A percentile compares a stretch with the other conserved stretches of the same genome.
phyloP scores from a whole-genome alignment of 2,329 filamentous ascomycete genomes.

The Teratosphaeria zuluensis region DNA sequence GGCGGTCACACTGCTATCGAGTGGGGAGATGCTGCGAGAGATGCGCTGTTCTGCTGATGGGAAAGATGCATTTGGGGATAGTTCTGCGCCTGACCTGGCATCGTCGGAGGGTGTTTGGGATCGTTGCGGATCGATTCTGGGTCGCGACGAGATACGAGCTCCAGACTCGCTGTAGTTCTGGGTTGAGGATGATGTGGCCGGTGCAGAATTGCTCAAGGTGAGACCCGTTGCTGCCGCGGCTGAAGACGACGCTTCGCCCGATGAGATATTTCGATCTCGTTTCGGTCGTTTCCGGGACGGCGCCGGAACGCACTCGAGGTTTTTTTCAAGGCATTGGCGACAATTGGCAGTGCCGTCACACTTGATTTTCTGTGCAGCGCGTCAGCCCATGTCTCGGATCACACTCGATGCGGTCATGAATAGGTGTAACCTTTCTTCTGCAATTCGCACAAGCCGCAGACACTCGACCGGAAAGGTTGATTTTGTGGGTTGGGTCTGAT shows the following conservation, averaged over 20 bases:
- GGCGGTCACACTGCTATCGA: not conserved
- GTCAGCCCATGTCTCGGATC: not conserved
- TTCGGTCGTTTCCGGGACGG: conserved; percentile 13
- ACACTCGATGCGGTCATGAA: not conserved
- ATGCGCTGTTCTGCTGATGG: not conserved
- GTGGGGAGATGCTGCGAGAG: not conserved
- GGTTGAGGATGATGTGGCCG: not conserved
- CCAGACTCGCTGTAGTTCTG: not conserved
- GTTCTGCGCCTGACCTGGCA: not conserved
- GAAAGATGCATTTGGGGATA: not conserved
- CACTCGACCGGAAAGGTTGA: conserved; percentile 19
- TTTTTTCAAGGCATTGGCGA: conserved; percentile 15
- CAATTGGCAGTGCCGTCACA: conserved; percentile 16
- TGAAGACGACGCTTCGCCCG: not conserved
- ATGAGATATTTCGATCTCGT: conserved; percentile 3
- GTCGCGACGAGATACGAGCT: not conserved
- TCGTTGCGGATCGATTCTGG: not conserved
- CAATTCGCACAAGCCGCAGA: conserved; percentile 19
- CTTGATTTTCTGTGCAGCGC: not conserved
- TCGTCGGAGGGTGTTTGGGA: not conserved
- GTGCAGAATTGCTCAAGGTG: not conserved
- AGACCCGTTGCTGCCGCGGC: not conserved
- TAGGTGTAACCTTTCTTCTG: conserved; percentile 15
- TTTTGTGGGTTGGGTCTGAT: conserved; percentile 19
- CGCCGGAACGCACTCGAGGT: conserved; percentile 15